Percentiles rank a stretch among this genome's conserved stretches.
phyloP scores from a whole-genome alignment of 179 eudicot genomes.

The Spergularia azorica region DNA sequence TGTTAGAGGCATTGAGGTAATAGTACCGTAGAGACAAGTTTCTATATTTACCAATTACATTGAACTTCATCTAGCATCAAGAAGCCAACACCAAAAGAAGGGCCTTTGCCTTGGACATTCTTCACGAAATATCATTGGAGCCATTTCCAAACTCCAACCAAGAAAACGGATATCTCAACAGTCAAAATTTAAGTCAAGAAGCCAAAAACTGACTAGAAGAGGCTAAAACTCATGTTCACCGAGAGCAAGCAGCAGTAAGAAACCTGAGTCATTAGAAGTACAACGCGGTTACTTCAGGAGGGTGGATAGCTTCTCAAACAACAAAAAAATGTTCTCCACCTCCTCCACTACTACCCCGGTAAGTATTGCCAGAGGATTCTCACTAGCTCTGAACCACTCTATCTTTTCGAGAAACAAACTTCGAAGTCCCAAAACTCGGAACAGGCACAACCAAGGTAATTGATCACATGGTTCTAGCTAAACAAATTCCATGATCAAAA shows the following conservation, averaged over 20 bases:
- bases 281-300: too few relatives aligned
- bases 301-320: neutral
- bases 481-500: neutral
- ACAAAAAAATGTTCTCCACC: neutral
- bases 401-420: neutral
- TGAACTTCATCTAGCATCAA: too few relatives aligned
- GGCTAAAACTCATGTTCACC: too few relatives aligned
- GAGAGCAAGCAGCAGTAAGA: neutral
- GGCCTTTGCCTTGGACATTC: too few relatives aligned
- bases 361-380: neutral
- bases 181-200: neutral
- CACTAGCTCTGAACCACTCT: neutral
- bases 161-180: neutral
- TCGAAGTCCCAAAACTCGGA: neutral
- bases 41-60: too few relatives aligned
- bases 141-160: neutral
- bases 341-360: neutral
- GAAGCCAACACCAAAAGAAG: too few relatives aligned
- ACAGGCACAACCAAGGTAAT: too few relatives aligned
- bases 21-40: too few relatives aligned
- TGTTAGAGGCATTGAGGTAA: too few relatives aligned
- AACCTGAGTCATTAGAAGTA: too few relatives aligned
- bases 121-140: too few relatives aligned
- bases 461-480: neutral
- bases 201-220: neutral